phyloP scores from a whole-genome alignment of 2,329 filamentous ascomycete species.

The Penicillium palitans region DNA sequence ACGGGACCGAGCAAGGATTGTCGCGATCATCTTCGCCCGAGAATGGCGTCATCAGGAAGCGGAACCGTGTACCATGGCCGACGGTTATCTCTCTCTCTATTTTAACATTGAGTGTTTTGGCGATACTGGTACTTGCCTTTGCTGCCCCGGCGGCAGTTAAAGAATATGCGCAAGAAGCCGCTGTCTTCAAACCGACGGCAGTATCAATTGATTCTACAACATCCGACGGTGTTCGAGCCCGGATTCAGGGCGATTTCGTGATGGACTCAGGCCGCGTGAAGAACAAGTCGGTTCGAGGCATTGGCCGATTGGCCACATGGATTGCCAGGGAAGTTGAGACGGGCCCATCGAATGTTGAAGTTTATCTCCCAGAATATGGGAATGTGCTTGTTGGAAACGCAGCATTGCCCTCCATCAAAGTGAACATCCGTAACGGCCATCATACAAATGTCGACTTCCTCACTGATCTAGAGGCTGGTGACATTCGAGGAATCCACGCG shows the following conservation, averaged over 20 bases:
- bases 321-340: constrained; percentile 75
- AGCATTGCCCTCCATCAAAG: constrained; percentile 69
- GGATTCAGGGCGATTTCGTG: constrained; percentile 77
- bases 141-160: constrained; percentile 77
- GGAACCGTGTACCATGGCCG: constrained; percentile 63
- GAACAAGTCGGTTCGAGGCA: constrained; percentile 67
- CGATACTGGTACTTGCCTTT: constrained; percentile 77
- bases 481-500: constrained; percentile 72
- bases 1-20: constrained; percentile 31
- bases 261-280: constrained; percentile 76
- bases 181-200: constrained; percentile 77
- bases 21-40: constrained; percentile 23
- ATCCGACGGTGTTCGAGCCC: constrained; percentile 70
- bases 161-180: constrained; percentile 80
- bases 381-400: constrained; percentile 77
- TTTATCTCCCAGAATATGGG: constrained; percentile 81
- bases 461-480: constrained; percentile 72
- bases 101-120: constrained; percentile 62
- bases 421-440: constrained; percentile 76
- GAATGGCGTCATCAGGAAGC: constrained; percentile 21
- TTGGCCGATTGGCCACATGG: constrained; percentile 78
- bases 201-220: constrained; percentile 86
- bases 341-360: constrained; percentile 67
- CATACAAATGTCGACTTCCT: constrained; percentile 77
- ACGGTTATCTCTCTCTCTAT: constrained; percentile 71